Evolutionary conservation across 2,329 filamentous ascomycete genomes (phyloP), one percentile per base, ranked within the genome.

Genomic region (Epichloe brachyelytri): DNA sequence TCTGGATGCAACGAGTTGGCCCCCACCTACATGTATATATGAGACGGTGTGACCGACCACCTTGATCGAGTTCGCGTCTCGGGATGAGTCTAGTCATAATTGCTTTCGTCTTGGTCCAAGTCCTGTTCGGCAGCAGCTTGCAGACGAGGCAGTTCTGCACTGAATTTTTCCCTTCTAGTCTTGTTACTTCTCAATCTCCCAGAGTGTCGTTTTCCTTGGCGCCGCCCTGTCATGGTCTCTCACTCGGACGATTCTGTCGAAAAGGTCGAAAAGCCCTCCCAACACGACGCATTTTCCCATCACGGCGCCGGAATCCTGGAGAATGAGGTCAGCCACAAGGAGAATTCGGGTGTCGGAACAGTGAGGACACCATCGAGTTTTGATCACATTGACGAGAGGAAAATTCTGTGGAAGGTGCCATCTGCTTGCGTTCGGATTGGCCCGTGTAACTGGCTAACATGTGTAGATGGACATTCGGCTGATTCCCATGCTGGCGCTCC

Each of bases 401-500:
- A 69, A 51, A 71, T 85, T 12, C 59, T 84, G 30, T 69, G 79
- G 54, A 83, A 77, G 66, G 72, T 74, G 43, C 11, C 54, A 43
- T 60, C 51, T 30, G 20, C 14, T 34, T 5, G 20, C 2, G 15
- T 12, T 17, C 4, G 14, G 10, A 26, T 10, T 22, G 8, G 26
- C 19, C 14, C 34, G 15, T 14, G 43, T 34, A 3, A 15, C 17
- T 5, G 15, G 19, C 20, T 40, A 11, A 38, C 17, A 30, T 6
- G 3, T 11, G 3, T 26, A 77, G 73, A 76, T 78, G 69, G 75
- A 77, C 49, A 54, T 72, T 20, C 72, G 70, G 3, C 59, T 78
- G 20, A 74, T 78, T 14, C 80, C 80, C 0, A 75, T 76, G 83
- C 60, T 93, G 75, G 72, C 86, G 10, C 46, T 79, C 26, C 71